Evolutionary conservation across 1,139 yeast genomes (phyloP), one percentile per base, ranked within the genome.

Genomic region (Yamadazyma trypodendri): DNA sequence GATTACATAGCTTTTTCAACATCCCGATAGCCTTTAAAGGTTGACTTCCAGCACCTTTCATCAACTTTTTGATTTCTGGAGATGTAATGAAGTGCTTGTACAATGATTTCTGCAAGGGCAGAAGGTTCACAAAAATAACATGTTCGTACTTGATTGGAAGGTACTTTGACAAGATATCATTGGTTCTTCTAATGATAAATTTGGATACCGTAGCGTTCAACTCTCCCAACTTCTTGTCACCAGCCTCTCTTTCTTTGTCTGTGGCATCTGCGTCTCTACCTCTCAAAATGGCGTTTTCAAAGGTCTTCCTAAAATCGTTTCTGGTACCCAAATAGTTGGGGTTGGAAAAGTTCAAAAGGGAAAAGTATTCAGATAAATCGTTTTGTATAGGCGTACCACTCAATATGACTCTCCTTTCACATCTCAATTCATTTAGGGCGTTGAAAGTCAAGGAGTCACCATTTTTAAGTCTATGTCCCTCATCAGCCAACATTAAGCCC

Each of bases 311-410:
- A 58, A 92, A 92, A 41, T 92, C 96, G 20, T 61, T 65, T 48
- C 96, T 76, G 1, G 95, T 72, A 0, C 99, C 98, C 32, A 92
- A 66, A 35, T 88, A 74, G 0, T 96, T 96, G 0, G 99, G 99
- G 55, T 92, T 92, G 7, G 97, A 95, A 67, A 92, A 92, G 52
- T 84, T 87, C 42, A 94, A 67, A 39, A 92, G 67, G 0, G 98
- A 88, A 56, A 90, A 94, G 61, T 92, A 92, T 61, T 92, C 99
- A 1, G 96, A 84, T 31, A 92, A 69, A 65, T 94, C 98, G 56
- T 92, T 92, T 58, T 92, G 99, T 46, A 92, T 92, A 0, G 99
- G 99, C 0, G 99, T 92, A 34, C 99, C 99, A 0, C 97, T 88
- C 24, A 92, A 65, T 46, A 92, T 92, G 8, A 92, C 97, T 48